Conservation (phyloP, 139 green algal genomes). For the Chlorella sp. region DNA sequence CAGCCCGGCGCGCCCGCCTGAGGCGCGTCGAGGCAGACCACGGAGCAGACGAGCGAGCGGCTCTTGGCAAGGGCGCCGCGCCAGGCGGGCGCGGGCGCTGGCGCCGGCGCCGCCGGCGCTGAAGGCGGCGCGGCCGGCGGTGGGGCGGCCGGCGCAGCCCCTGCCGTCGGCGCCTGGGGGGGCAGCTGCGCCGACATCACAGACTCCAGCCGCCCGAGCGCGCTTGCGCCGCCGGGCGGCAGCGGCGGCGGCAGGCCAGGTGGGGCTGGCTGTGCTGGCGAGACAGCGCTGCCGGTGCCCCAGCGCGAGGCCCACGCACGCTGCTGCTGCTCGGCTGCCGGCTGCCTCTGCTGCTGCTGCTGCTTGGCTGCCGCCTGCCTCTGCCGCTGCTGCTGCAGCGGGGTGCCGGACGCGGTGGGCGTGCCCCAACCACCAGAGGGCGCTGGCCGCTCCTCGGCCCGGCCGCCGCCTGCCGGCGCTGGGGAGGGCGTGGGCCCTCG, state of each 20-base stretch:
- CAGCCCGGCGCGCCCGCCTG: background rate
- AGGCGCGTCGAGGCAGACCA: background rate
- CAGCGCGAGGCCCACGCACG: background rate
- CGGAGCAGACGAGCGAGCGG: slow-evolving; percentile 1
- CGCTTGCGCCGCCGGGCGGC: background rate
- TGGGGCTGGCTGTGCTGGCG: background rate
- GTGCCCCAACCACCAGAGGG: background rate
- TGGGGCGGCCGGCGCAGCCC: background rate
- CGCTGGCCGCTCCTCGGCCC: background rate
- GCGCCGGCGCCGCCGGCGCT: background rate
- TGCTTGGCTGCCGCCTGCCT: background rate
- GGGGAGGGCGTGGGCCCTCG: background rate
- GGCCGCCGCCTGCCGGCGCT: background rate
- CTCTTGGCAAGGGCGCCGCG: slow-evolving; percentile 21
- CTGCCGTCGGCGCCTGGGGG: background rate
- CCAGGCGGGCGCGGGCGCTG: slow-evolving; percentile 4
- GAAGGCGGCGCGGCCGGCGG: background rate
- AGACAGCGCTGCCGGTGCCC: background rate
- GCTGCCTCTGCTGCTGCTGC: background rate
- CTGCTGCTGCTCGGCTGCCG: background rate
- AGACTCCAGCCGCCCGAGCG: background rate
- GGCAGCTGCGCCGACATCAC: background rate
- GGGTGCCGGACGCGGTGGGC: background rate
- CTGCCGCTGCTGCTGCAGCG: background rate
- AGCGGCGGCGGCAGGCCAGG: background rate